Evolutionary conservation across 208 protist genomes (phyloP).

Genomic region (Trypanosoma conorhini): DNA sequence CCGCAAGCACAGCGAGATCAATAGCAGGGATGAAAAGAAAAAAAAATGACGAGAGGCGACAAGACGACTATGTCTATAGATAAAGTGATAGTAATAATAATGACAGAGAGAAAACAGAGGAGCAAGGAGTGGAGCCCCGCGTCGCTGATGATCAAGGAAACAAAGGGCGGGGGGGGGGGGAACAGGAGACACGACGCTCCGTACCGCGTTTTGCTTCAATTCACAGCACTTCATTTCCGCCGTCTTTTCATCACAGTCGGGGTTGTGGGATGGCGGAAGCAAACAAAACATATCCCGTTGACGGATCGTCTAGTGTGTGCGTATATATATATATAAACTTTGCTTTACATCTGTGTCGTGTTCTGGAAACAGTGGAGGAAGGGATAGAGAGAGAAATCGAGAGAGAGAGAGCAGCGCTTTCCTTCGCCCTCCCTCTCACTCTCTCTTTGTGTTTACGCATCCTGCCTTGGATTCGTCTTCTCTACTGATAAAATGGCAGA

Average conservation of each 20-base stretch:
- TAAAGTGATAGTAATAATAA: too few relatives aligned
- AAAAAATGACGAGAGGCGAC: too few relatives aligned
- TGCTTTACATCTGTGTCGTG: not conserved
- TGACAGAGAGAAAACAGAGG: too few relatives aligned
- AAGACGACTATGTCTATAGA: too few relatives aligned
- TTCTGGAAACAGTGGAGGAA: not conserved
- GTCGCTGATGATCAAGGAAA: too few relatives aligned
- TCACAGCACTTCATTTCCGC: not conserved
- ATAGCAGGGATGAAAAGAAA: not conserved
- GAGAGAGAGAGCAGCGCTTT: not conserved
- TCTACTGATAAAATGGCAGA: conserved; percentile 32
- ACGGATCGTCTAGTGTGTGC: not conserved
- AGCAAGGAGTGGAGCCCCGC: too few relatives aligned
- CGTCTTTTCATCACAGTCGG: conserved; percentile 3
- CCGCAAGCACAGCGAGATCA: not conserved
- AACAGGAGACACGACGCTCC: not conserved
- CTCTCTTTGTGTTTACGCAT: not conserved
- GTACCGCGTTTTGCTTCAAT: not conserved
- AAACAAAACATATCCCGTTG: not conserved
- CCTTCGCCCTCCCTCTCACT: too few relatives aligned
- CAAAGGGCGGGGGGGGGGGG: not conserved
- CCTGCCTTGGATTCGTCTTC: not conserved
- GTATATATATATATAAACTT: not conserved
- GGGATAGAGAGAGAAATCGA: conserved; percentile 1
- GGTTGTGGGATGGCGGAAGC: not conserved